These are phyloP conservation scores for Pythium biforme DNA, from an alignment of 352 stramenopile genomes.

Conservation along the genomic window DNA sequence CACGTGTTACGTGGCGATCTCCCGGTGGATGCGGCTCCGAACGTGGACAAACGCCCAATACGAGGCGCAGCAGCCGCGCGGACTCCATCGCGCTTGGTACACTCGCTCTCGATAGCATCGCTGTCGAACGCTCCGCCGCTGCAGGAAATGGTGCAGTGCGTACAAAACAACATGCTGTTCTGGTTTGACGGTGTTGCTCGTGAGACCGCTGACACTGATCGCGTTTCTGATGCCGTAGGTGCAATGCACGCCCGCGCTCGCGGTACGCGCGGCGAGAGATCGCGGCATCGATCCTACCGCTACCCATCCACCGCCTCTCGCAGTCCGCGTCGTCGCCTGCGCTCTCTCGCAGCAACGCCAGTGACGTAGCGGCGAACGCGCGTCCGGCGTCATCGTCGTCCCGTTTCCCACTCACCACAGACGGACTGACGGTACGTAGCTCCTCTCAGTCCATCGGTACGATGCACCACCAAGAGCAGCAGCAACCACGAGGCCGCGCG, in stretches of 20 bases:
- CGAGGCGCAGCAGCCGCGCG: not conserved
- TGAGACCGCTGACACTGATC: not conserved
- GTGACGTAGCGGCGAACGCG: too few relatives aligned
- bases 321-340: slow-evolving; percentile 24
- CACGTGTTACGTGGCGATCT: slow-evolving; percentile 14
- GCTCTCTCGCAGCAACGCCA: not conserved
- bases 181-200: too few relatives aligned
- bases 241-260: slow-evolving; percentile 48
- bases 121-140: not conserved
- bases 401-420: not conserved
- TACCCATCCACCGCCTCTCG: slow-evolving; percentile 35
- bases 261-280: slow-evolving; percentile 54
- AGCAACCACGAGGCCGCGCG: too few relatives aligned
- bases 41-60: not conserved
- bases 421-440: not conserved
- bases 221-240: slow-evolving; percentile 4
- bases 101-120: not conserved
- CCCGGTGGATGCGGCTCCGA: not conserved
- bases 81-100: not conserved
- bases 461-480: too few relatives aligned
- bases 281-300: slow-evolving; percentile 27
- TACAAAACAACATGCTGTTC: not conserved
- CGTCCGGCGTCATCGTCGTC: not conserved
- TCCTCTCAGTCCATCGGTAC: too few relatives aligned
- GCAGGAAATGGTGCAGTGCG: slow-evolving; percentile 21